phyloP scores from a whole-genome alignment of 2,329 filamentous ascomycete species.

The Rugonectria rugulosa region DNA sequence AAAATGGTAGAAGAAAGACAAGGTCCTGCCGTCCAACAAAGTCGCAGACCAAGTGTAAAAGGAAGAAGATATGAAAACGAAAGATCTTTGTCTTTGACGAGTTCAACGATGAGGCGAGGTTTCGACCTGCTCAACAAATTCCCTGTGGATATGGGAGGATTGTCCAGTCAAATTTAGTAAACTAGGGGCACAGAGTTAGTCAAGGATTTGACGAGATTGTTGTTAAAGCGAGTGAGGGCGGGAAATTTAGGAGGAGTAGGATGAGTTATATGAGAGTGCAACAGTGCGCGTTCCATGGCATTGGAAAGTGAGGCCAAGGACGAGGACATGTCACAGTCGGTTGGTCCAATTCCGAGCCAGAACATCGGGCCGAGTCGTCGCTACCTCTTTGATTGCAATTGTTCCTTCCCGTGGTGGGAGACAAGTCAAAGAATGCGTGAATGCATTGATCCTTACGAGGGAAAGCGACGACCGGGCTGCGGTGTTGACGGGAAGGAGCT shows the following conservation, averaged over 20 bases:
- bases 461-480: background rate
- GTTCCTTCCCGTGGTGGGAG: constrained; percentile 5
- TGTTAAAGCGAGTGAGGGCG: background rate
- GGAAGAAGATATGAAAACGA: constrained; percentile 17
- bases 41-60: constrained; percentile 21
- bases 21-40: constrained; percentile 22
- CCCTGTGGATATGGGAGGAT: background rate
- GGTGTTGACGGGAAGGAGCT: background rate
- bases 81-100: constrained; percentile 11
- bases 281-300: background rate
- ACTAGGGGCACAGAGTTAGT: constrained; percentile 14
- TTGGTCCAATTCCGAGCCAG: background rate
- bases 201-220: background rate
- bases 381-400: constrained; percentile 1
- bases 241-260: background rate
- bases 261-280: background rate
- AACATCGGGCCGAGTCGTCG: background rate
- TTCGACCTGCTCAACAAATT: constrained; percentile 17
- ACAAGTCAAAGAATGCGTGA: background rate
- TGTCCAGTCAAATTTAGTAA: constrained; percentile 5
- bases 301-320: background rate
- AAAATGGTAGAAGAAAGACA: constrained; percentile 5
- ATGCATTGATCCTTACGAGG: background rate
- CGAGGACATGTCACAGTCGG: background rate
- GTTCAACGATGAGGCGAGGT: background rate